These are phyloP conservation scores for Penicillium sp. DNA, from an alignment of 2,329 filamentous ascomycete genomes.

Conservation along the genomic window DNA sequence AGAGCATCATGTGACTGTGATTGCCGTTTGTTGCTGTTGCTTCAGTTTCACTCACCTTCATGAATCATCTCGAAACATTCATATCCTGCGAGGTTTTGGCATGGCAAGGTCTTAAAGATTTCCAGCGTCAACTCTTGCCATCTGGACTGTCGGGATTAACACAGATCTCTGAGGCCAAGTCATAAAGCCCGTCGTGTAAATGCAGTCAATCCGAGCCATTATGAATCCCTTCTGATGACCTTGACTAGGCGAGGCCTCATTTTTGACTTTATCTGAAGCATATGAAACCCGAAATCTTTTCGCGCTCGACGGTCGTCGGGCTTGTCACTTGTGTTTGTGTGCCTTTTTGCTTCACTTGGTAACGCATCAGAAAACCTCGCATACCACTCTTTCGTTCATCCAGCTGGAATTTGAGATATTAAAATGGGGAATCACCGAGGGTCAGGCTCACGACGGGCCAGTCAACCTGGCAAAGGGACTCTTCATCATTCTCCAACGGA, in stretches of 20 bases:
- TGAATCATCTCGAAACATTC: neutral
- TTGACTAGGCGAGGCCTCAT: neutral
- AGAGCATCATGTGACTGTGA: slow-evolving; percentile 10
- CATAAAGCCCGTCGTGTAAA: neutral
- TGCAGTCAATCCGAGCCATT: neutral
- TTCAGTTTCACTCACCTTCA: neutral
- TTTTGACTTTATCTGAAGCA: neutral
- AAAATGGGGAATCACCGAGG: neutral
- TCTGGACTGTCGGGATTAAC: neutral
- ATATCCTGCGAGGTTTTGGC: neutral
- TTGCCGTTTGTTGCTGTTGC: neutral
- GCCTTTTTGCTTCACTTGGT: neutral
- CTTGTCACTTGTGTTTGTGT: neutral
- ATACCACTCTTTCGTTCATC: neutral
- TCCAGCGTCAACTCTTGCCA: neutral
- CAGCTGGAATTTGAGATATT: neutral
- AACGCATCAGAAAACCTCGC: neutral
- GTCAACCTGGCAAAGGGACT: neutral
- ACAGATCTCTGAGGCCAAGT: neutral
- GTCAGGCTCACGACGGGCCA: neutral
- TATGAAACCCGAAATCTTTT: neutral
- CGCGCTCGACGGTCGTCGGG: neutral
- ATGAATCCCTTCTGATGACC: neutral
- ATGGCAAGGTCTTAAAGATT: neutral
- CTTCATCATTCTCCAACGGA: neutral